Evolutionary conservation across 768 basidiomycete genomes (phyloP), one percentile per base, ranked within the genome.

Genomic region (Termitomyces titanicus): DNA sequence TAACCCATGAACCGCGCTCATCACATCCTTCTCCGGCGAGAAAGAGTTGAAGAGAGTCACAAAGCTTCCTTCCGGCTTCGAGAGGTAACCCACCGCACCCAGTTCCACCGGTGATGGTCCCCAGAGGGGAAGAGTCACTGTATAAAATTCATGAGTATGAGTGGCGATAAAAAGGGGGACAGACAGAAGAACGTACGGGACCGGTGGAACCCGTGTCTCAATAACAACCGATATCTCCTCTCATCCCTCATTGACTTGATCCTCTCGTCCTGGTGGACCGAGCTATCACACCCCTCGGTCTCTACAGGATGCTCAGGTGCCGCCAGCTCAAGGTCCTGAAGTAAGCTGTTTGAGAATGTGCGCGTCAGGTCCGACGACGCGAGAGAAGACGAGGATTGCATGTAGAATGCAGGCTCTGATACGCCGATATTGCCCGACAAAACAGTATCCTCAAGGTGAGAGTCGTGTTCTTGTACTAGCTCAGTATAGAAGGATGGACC

Each of bases 61-160:
- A 60, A 94, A 94, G 40, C 72, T 68, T 2, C 90, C 91, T n/a
- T 70, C 68, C 0, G 85, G 80, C 60, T 85, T 88, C 31, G 74
- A 76, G 22, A 92, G 55, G 66, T 89, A 94, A 2, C 92, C 92
- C 7, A 94, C 85, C 3, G 84, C 83, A 6, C 91, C 92, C 1
- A 92, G 69, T 12, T 75, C 66, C 0, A 92, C 79, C 5, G 63
- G 75, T 3, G 79, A 71, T 2, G 91, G 91, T 5, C 73, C 76
- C 90, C 89, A 94, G 6, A 92, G 69, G 8, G 91, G 86, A 22
- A 86, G 69, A 1, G 76, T 81, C 55, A 89, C 85, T 86, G 34
- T 3, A 27, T 27, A 35, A 53, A 42, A 33, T 1, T 5, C 15
- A 15, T 47, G 15, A 34, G 46, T n/a, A 8, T 4, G 9, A 18